Evolutionary conservation across 2,329 filamentous ascomycete genomes (phyloP).

Genomic region (Ophiostoma novo-ulmi): DNA sequence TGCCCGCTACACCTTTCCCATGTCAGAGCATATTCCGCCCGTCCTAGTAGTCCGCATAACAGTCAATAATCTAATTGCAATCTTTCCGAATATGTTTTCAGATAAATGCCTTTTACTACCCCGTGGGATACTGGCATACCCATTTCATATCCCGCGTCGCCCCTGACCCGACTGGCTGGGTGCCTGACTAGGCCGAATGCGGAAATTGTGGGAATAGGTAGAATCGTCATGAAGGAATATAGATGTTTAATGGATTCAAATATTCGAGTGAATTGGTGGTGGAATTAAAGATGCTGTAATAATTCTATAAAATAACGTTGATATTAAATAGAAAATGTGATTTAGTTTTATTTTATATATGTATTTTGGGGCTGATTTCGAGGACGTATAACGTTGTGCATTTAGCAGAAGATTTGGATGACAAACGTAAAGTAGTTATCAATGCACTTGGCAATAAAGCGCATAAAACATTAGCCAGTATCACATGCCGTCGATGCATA

Average conservation of each 20-base stretch:
- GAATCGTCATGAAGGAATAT: background rate
- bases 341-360: background rate
- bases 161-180: background rate
- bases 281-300: background rate
- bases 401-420: too few species aligned
- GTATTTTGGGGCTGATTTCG: too few species aligned
- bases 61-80: too few species aligned
- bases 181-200: slow-evolving; percentile 6
- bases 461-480: too few species aligned
- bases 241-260: background rate
- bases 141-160: slow-evolving; percentile 5
- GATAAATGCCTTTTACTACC: background rate
- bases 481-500: too few species aligned
- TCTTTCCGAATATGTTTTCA: too few species aligned
- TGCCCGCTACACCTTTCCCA: background rate
- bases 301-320: background rate
- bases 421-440: too few species aligned
- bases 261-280: background rate
- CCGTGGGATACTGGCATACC: background rate
- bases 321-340: background rate
- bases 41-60: too few species aligned
- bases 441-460: too few species aligned
- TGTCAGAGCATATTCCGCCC: background rate
- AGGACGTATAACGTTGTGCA: too few species aligned
- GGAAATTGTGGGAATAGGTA: background rate